Evolutionary conservation across 495 filamentous ascomycete genomes (phyloP).

Genomic region (Letharia columbiana): DNA sequence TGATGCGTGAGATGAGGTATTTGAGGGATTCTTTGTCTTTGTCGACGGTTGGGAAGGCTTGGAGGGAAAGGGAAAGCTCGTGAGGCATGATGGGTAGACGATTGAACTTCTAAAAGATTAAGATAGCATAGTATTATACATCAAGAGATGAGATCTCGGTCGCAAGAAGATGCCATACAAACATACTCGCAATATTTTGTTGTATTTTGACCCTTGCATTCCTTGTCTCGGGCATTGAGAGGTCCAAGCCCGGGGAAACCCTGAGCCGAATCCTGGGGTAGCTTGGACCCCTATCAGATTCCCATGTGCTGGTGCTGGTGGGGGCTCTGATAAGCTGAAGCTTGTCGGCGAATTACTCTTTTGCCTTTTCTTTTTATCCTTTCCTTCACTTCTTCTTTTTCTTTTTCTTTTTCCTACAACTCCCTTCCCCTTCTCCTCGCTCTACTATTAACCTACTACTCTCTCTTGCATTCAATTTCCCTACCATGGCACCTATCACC

Average conservation of each 20-base stretch:
- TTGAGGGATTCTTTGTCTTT: slow-evolving; percentile 52
- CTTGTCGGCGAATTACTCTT: neutral
- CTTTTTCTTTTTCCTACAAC: neutral
- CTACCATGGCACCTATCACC: slow-evolving; percentile 14
- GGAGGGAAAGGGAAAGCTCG: slow-evolving; percentile 45
- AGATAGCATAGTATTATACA: neutral
- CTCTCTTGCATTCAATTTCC: neutral
- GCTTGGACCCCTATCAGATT: slow-evolving; percentile 5
- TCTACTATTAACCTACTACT: neutral
- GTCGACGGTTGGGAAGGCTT: slow-evolving; percentile 47
- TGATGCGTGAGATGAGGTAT: slow-evolving; percentile 68
- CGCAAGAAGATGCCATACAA: neutral
- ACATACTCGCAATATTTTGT: too few relatives aligned
- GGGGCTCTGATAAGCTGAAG: neutral
- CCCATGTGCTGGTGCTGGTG: neutral
- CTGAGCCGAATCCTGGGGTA: slow-evolving; percentile 1
- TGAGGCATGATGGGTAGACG: slow-evolving; percentile 1
- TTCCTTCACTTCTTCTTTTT: neutral
- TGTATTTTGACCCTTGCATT: neutral
- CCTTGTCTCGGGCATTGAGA: neutral
- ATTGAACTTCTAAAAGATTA: too few relatives aligned
- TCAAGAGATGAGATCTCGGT: neutral
- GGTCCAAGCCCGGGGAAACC: neutral
- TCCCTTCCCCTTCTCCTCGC: neutral
- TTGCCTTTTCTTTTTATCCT: neutral